Percentiles rank a stretch among this genome's conserved stretches.
Evolutionary conservation across 106 monocot species (phyloP).

Genomic region (Hemerocallis citrina): DNA sequence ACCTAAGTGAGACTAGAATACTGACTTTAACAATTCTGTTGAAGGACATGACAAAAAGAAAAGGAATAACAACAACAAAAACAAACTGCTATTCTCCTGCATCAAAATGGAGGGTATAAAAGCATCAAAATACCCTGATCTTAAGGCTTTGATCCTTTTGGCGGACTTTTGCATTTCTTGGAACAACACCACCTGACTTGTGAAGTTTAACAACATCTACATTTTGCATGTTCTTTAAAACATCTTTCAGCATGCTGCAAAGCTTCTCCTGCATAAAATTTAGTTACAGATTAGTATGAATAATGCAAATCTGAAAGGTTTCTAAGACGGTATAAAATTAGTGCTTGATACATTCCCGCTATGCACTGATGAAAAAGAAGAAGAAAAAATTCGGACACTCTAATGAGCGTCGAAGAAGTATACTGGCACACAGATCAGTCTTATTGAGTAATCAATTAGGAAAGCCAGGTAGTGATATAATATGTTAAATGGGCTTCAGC

Average conservation of each 20-base stretch:
- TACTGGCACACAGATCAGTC: no score
- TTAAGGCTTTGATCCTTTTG: constrained; percentile 53
- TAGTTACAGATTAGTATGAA: neutral
- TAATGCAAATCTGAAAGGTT: no score
- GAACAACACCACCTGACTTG: constrained; percentile 95
- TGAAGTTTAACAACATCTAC: constrained; percentile 95
- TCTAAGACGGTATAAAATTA: no score
- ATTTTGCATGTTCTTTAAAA: constrained; percentile 45
- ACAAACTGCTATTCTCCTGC: no score
- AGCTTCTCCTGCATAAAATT: constrained; percentile 67
- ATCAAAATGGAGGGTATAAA: no score
- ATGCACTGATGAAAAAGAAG: no score
- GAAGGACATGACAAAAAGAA: neutral
- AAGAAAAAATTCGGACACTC: no score
- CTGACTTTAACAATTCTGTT: neutral
- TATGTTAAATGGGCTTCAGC: no score
- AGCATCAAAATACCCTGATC: constrained; percentile 46
- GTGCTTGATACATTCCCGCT: no score
- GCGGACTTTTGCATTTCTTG: constrained; percentile 65
- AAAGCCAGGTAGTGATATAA: no score
- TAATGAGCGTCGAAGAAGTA: no score
- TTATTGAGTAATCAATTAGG: no score
- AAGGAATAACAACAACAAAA: neutral
- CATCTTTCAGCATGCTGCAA: constrained; percentile 84
- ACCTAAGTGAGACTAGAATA: neutral